Percentiles rank a stretch among this genome's conserved stretches.
phyloP scores from a whole-genome alignment of 257 asterid genomes.

The Fraxinus anomala region DNA sequence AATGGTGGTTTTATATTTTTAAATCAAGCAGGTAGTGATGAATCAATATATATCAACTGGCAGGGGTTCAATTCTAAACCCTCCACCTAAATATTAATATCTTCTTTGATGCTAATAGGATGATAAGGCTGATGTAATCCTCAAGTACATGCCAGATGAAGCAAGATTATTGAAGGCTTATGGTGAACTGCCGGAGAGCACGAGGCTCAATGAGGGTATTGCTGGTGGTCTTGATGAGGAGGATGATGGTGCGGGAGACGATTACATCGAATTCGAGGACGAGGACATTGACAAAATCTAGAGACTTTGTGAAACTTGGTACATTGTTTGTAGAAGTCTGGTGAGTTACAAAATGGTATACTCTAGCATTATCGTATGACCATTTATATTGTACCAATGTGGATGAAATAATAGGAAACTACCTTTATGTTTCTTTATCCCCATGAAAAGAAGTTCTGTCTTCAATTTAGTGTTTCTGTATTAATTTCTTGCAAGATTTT shows the following conservation, averaged over 20 bases:
- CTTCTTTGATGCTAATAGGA: constrained; percentile 48
- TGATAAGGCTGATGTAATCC: constrained; percentile 93
- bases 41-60: no score
- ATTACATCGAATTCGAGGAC: constrained; percentile 80
- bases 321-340: not conserved
- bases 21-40: not conserved
- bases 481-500: not conserved
- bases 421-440: not conserved
- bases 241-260: constrained; percentile 65
- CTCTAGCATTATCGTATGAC: constrained; percentile 27
- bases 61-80: no score
- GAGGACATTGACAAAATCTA: constrained; percentile 89
- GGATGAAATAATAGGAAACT: constrained; percentile 29
- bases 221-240: constrained; percentile 75
- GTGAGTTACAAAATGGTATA: constrained; percentile 28
- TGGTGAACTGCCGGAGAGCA: constrained; percentile 90
- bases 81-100: not conserved
- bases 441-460: not conserved
- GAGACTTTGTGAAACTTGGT: constrained; percentile 9
- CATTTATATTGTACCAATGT: constrained; percentile 14
- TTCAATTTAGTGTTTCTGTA: not conserved
- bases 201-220: constrained; percentile 77
- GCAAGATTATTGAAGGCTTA: constrained; percentile 92
- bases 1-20: not conserved
- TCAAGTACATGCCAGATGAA: constrained; percentile 90